phyloP scores from a whole-genome alignment of 2,329 filamentous ascomycete genomes.

The Penicillium concentricum region DNA sequence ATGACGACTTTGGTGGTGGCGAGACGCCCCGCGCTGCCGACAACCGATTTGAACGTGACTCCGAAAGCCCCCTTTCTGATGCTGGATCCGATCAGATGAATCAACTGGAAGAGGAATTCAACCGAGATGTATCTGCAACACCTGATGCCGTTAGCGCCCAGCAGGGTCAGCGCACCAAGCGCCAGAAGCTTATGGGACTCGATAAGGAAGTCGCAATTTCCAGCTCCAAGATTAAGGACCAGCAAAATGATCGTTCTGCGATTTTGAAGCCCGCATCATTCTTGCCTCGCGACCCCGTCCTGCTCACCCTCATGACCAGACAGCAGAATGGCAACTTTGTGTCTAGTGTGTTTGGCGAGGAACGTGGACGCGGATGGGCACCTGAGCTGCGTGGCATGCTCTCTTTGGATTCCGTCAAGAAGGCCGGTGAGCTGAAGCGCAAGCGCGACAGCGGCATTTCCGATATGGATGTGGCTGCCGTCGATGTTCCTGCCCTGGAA shows the following conservation, averaged over 20 bases:
- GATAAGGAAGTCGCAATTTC: conserved; percentile 78
- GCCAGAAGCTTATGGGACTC: conserved; percentile 77
- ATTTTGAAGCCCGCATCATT: conserved; percentile 82
- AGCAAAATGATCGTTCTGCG: conserved; percentile 79
- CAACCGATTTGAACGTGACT: conserved; percentile 58
- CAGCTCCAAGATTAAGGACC: conserved; percentile 75
- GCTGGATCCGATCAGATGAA: conserved; percentile 63
- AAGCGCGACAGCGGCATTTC: conserved; percentile 88
- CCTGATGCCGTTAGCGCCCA: conserved; percentile 56
- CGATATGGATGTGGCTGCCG: conserved; percentile 69
- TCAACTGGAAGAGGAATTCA: conserved; percentile 49
- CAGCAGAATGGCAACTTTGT: conserved; percentile 90
- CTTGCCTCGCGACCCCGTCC: conserved; percentile 79
- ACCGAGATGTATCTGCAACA: conserved; percentile 16
- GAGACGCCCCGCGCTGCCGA: conserved; percentile 50
- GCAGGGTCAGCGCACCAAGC: conserved; percentile 72
- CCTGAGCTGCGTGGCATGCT: conserved; percentile 89
- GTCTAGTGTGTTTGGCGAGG: conserved; percentile 78
- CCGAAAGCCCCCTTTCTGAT: conserved; percentile 69
- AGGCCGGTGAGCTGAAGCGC: conserved; percentile 79
- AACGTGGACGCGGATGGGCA: conserved; percentile 76
- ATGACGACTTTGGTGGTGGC: conserved; percentile 60
- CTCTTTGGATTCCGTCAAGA: conserved; percentile 78
- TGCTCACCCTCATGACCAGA: conserved; percentile 86
- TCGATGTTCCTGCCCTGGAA: conserved; percentile 60